Evolutionary conservation across 225 moss, liverwort and hornwort species (phyloP).

Genomic region (Neckera pumila): DNA sequence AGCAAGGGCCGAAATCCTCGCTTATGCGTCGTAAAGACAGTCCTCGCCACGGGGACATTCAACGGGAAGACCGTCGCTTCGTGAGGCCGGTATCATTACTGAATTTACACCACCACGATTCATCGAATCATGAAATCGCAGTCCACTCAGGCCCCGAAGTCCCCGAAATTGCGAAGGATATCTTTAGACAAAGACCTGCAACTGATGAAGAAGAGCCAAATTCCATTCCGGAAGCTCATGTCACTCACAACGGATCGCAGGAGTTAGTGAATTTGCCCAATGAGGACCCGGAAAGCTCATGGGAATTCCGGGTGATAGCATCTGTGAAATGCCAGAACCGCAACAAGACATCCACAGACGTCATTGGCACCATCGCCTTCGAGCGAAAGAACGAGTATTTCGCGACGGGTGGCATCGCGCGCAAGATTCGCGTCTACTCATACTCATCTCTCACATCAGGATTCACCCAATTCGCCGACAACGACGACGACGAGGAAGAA

Average conservation of each 20-base stretch:
- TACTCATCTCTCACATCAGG: constrained; percentile 28
- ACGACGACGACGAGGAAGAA: neutral
- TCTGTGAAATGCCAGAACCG: constrained; percentile 45
- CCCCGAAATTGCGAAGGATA: neutral
- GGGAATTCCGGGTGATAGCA: constrained; percentile 36
- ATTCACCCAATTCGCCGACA: neutral
- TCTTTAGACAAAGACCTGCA: neutral
- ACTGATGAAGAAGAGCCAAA: neutral
- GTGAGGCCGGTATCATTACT: neutral
- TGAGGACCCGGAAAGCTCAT: neutral
- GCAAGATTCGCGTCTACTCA: constrained; percentile 71
- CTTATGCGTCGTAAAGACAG: constrained; percentile 19
- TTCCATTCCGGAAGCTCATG: neutral
- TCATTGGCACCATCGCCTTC: constrained; percentile 74
- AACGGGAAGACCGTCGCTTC: neutral
- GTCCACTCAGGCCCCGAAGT: neutral
- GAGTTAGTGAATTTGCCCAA: neutral
- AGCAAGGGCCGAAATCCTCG: neutral
- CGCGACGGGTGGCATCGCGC: constrained; percentile 83
- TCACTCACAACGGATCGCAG: neutral
- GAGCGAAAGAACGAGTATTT: constrained; percentile 51
- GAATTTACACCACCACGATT: neutral
- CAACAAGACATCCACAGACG: constrained; percentile 46
- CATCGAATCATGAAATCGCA: neutral
- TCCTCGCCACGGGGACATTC: constrained; percentile 8